A percentile compares a stretch with the other conserved stretches of the same genome.
Conservation (phyloP, 1,139 yeast genomes). For the Pichia sp. region DNA sequence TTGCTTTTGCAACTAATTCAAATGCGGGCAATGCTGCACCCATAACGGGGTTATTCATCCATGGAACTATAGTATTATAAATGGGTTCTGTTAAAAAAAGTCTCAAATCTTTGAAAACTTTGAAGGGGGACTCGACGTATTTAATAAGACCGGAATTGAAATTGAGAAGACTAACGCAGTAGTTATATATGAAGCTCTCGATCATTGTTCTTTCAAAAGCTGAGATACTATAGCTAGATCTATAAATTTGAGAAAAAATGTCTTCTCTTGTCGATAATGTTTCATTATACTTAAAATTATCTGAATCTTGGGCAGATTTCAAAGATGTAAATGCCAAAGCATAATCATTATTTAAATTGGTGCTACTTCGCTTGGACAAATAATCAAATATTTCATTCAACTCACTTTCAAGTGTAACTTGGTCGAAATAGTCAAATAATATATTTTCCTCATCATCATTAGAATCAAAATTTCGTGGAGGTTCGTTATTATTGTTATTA, state of each 20-base stretch:
- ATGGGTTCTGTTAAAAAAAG: conserved; percentile 9
- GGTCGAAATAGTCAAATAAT: background rate
- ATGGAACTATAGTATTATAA: conserved; percentile 15
- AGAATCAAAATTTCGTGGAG: no score
- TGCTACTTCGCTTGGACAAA: background rate
- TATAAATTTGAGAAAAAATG: background rate
- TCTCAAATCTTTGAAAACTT: conserved; percentile 16
- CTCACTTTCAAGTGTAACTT: background rate
- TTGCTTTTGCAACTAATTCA: conserved; percentile 17
- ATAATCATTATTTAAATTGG: no score
- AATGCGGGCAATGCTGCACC: conserved; percentile 18
- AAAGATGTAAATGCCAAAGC: no score
- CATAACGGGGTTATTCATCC: conserved; percentile 23
- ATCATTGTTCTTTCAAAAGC: conserved; percentile 25
- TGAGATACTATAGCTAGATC: background rate
- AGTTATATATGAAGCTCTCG: conserved; percentile 27
- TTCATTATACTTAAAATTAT: no score
- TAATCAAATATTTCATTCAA: background rate
- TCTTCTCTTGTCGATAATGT: background rate
- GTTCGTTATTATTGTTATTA: no score
- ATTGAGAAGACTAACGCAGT: conserved; percentile 22
- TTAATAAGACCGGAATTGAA: conserved; percentile 8
- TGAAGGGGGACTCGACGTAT: conserved; percentile 19
- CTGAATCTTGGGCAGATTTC: no score
- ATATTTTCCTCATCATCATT: background rate